Percentiles rank a stretch among this genome's conserved stretches.
These are phyloP conservation scores for Amaranthus cruentus DNA, from an alignment of 148 eudicot species.

Conservation along the genomic window DNA sequence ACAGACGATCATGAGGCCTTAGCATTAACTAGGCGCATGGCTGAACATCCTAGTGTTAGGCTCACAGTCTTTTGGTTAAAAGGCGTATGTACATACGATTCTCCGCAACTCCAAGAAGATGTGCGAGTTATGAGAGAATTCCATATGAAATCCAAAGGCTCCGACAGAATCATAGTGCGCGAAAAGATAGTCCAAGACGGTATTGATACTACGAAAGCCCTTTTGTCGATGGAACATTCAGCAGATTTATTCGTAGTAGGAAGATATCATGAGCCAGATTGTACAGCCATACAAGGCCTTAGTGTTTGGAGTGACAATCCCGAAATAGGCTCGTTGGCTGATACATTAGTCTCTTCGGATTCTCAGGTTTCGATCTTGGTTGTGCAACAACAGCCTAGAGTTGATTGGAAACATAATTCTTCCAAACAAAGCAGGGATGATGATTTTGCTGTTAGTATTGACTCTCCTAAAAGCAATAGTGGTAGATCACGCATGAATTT, in stretches of 20 bases:
- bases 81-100: background rate
- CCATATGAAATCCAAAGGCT: conserved; percentile 13
- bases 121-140: conserved; percentile 26
- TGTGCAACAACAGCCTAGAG: conserved; percentile 28
- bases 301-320: conserved; percentile 30
- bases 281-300: conserved; percentile 29
- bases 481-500: conserved; percentile 11
- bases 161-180: conserved; percentile 10
- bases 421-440: conserved; percentile 12
- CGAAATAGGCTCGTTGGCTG: conserved; percentile 33
- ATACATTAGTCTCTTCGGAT: conserved; percentile 27
- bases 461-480: conserved; percentile 9
- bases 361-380: conserved; percentile 28
- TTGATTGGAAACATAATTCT: background rate
- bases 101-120: conserved; percentile 12
- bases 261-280: conserved; percentile 34
- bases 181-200: conserved; percentile 26
- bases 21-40: conserved; percentile 23
- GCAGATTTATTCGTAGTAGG: conserved; percentile 34
- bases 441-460: conserved; percentile 6
- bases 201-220: conserved; percentile 28
- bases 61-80: conserved; percentile 29
- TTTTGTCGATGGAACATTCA: conserved; percentile 15
- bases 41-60: conserved; percentile 24
- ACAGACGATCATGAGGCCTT: conserved; percentile 38